A percentile compares a stretch with the other conserved stretches of the same genome.
These are phyloP conservation scores for Drosera spatulata DNA, from an alignment of 179 eudicot species.

Conservation along the genomic window DNA sequence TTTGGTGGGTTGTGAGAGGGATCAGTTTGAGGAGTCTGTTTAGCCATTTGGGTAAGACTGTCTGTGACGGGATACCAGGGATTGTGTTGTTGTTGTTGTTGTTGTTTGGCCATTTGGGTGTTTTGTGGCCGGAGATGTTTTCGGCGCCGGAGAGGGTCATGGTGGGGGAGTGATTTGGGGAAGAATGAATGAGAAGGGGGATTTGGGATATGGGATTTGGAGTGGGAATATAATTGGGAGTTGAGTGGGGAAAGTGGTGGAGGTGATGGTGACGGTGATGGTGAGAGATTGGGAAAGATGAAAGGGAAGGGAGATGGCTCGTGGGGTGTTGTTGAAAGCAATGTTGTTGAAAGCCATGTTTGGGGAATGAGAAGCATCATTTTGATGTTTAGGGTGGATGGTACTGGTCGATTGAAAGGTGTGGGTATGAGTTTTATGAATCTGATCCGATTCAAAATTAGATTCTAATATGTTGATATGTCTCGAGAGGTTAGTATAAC, in stretches of 20 bases:
- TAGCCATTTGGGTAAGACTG: slow-evolving; percentile 5
- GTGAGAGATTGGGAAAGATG: not conserved
- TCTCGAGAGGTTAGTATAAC: too few relatives aligned
- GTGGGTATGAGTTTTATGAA: too few relatives aligned
- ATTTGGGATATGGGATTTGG: not conserved
- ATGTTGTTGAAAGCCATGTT: not conserved
- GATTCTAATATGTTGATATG: too few relatives aligned
- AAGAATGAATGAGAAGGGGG: not conserved
- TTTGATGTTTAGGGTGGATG: too few relatives aligned
- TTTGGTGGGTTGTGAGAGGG: not conserved
- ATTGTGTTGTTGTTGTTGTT: too few relatives aligned
- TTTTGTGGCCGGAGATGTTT: not conserved
- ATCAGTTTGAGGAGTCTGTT: slow-evolving; percentile 1
- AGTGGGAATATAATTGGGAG: not conserved
- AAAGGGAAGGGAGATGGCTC: not conserved
- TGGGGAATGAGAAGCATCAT: too few relatives aligned
- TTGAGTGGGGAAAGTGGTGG: not conserved
- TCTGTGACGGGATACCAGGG: not conserved
- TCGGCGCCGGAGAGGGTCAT: not conserved
- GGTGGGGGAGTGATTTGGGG: not conserved
- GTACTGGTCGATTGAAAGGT: too few relatives aligned
- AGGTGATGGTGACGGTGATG: not conserved
- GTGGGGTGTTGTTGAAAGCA: not conserved
- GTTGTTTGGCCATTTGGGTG: not conserved
- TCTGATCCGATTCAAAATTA: too few relatives aligned